Conservation (phyloP, 2,329 filamentous ascomycete species). For the Diaporthe sp. region DNA sequence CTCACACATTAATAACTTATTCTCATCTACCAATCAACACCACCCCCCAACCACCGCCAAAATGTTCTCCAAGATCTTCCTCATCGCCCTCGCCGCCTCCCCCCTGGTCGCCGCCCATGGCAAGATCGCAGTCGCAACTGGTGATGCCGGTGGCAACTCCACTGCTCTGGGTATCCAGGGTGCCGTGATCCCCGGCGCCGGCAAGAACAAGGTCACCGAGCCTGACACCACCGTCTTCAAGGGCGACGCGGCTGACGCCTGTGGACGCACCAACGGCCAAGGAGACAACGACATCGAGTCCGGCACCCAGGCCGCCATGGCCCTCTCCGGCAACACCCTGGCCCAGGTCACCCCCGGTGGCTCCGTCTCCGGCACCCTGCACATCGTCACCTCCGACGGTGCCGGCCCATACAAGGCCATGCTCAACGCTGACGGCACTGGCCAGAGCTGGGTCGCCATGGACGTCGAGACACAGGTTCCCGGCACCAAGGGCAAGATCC, state of each 20-base stretch:
- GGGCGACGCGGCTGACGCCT: slow-evolving; percentile 53
- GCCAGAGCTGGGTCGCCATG: slow-evolving; percentile 51
- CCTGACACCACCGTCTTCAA: slow-evolving; percentile 61
- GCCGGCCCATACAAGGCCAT: slow-evolving; percentile 56
- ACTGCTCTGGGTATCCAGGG: slow-evolving; percentile 56
- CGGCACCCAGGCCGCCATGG: slow-evolving; percentile 50
- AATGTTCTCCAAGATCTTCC: slow-evolving; percentile 41
- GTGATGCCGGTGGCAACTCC: slow-evolving; percentile 54
- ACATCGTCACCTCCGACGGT: slow-evolving; percentile 58
- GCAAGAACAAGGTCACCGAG: slow-evolving; percentile 51
- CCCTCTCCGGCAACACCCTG: slow-evolving; percentile 53
- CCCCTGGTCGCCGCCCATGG: slow-evolving; percentile 49
- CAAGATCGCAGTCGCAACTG: slow-evolving; percentile 46
- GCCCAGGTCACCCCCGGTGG: slow-evolving; percentile 55
- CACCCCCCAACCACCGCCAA: not conserved
- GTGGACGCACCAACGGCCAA: slow-evolving; percentile 53
- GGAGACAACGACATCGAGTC: slow-evolving; percentile 54
- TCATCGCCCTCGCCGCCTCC: slow-evolving; percentile 44
- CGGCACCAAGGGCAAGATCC: slow-evolving; percentile 52
- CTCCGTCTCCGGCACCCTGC: slow-evolving; percentile 52
- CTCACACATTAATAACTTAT: slow-evolving; percentile 20
- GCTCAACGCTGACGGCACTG: slow-evolving; percentile 54
- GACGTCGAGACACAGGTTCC: slow-evolving; percentile 53
- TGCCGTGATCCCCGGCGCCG: slow-evolving; percentile 48
- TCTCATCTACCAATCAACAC: not conserved